A percentile compares a stretch with the other conserved stretches of the same genome.
Evolutionary conservation across 2,329 filamentous ascomycete species (phyloP).

Genomic region (Alternaria triticina): DNA sequence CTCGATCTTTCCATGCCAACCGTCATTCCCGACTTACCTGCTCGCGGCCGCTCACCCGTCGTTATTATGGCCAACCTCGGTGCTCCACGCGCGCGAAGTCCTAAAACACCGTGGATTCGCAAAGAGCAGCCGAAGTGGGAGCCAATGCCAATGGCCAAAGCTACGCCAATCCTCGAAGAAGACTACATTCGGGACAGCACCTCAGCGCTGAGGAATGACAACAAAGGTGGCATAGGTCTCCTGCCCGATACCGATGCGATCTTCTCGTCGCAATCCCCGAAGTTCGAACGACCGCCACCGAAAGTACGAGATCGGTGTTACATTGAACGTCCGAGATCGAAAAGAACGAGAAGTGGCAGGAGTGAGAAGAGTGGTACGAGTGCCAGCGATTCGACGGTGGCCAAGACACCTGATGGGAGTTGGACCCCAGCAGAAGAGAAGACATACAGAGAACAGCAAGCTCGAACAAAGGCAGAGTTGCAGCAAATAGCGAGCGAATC

Average conservation of each 20-base stretch:
- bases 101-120: slow-evolving; percentile 31
- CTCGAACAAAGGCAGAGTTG: slow-evolving; percentile 17
- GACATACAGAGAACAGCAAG: slow-evolving; percentile 12
- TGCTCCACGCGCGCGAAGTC: slow-evolving; percentile 33
- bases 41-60: slow-evolving; percentile 20
- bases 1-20: slow-evolving; percentile 37
- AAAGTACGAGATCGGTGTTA: slow-evolving; percentile 22
- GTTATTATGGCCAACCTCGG: slow-evolving; percentile 20
- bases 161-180: slow-evolving; percentile 23
- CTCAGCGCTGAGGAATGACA: not conserved
- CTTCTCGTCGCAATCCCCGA: slow-evolving; percentile 8
- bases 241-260: slow-evolving; percentile 16
- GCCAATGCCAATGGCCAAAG: slow-evolving; percentile 2
- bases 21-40: slow-evolving; percentile 25
- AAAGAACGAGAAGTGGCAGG: slow-evolving; percentile 13
- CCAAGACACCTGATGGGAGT: slow-evolving; percentile 12
- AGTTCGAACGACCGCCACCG: slow-evolving; percentile 10
- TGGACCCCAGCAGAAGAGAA: slow-evolving; percentile 9
- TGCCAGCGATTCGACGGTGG: slow-evolving; percentile 19
- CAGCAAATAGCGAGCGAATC: slow-evolving; percentile 21
- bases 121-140: slow-evolving; percentile 21
- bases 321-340: slow-evolving; percentile 11
- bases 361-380: slow-evolving; percentile 2
- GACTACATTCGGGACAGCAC: slow-evolving; percentile 1
- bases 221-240: slow-evolving; percentile 1